Conservation (phyloP, 768 basidiomycete genomes). For the Gyrodon lividus region DNA sequence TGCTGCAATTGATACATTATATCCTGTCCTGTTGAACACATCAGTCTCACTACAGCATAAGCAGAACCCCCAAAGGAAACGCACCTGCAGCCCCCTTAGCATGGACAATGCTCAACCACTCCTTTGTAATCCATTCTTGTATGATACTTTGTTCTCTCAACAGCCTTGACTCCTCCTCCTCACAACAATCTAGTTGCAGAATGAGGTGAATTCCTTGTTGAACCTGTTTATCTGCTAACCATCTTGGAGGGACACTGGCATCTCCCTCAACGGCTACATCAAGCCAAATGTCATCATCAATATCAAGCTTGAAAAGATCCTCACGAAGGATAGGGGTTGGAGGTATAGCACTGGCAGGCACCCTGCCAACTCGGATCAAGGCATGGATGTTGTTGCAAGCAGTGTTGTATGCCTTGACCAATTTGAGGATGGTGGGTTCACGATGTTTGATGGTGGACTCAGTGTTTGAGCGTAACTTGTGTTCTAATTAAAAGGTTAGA, state of each 20-base stretch:
- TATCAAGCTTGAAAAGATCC: neutral
- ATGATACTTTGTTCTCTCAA: neutral
- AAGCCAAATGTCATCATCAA: neutral
- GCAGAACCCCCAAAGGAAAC: too few relatives aligned
- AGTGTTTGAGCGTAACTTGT: too few relatives aligned
- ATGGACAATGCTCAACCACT: neutral
- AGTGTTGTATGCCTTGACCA: too few relatives aligned
- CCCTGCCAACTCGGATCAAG: neutral
- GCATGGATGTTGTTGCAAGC: neutral
- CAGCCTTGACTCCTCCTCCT: neutral
- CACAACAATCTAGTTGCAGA: neutral
- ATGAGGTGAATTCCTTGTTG: neutral
- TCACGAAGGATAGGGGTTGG: neutral
- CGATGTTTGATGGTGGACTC: too few relatives aligned
- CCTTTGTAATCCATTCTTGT: neutral
- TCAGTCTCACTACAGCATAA: too few relatives aligned
- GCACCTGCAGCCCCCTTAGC: too few relatives aligned
- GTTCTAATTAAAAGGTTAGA: too few relatives aligned
- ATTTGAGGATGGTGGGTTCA: too few relatives aligned
- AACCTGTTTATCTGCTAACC: neutral
- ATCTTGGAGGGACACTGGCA: neutral
- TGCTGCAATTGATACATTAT: too few relatives aligned
- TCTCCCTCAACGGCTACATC: neutral
- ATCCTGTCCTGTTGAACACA: too few relatives aligned
- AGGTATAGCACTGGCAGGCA: neutral